Evolutionary conservation across 108 stramenopile genomes (phyloP), one percentile per base, ranked within the genome.

Genomic region (Fragilariopsis cylindrus): DNA sequence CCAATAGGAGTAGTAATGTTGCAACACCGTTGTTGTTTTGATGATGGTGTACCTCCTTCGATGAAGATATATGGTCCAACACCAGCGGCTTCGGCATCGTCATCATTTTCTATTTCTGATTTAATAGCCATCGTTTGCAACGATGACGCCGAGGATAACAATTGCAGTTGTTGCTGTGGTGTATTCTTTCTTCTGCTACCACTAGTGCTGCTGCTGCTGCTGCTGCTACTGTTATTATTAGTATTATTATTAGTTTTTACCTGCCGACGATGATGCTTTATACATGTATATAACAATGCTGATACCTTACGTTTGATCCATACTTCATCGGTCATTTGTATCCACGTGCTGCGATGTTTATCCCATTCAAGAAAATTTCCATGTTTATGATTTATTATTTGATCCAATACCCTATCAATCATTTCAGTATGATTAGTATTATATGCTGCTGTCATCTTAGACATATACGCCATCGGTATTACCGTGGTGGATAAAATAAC

Each of bases 361-460:
- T 63, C 62, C 62, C 62, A 63, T 45, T 63, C 62, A 12, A 63
- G 15, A 44, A 63, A 45, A n/a, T 44, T 42, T 45, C 62, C 62
- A 7, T n/a, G 6, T 42, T 63, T 16, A 7, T 45, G 11, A 9
- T 43, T 9, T 30, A 12, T 12, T 5, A 63, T 41, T 4, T 16
- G 43, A 11, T 63, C 62, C 8, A 63, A n/a, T 44, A 63, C 43
- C 15, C 62, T 42, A 45, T 63, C 43, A 11, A 63, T 44, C n/a
- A 45, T 41, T 4, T 41, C 7, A 30, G 30, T 30, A 30, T 30
- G 30, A 30, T 30, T 30, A 2, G 30, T 30, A 30, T 30, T 30
- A 30, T 30, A 30, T 30, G 30, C 30, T 30, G 30, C 30, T 30
- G 30, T 30, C 30, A 30, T 30, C 30, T 30, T 30, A 30, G 30